These are phyloP conservation scores for Lactarius deliciosus DNA, from an alignment of 768 basidiomycete genomes.

Conservation along the genomic window DNA sequence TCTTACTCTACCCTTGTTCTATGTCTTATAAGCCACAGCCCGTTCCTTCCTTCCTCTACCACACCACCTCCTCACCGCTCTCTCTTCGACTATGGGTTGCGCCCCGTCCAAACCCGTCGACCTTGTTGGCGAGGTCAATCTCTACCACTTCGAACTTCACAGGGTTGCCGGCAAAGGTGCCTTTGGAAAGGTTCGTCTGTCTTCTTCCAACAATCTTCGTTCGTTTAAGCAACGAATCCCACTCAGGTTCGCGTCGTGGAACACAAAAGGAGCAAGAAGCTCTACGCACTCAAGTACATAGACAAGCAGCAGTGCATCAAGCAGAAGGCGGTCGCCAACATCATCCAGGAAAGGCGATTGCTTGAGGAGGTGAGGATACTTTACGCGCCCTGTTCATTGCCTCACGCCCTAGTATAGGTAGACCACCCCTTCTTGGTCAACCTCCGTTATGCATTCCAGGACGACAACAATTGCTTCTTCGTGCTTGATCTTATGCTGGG, in stretches of 20 bases:
- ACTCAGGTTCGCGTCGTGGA: slow-evolving; percentile 55
- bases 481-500: slow-evolving; percentile 96
- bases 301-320: slow-evolving; percentile 53
- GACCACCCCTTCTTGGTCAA: slow-evolving; percentile 90
- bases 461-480: slow-evolving; percentile 97
- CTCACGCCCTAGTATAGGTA: slow-evolving; percentile 48
- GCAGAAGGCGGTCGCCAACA: slow-evolving; percentile 51
- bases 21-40: slow-evolving; percentile 24
- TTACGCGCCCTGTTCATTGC: neutral
- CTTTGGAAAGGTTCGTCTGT: slow-evolving; percentile 83
- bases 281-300: slow-evolving; percentile 59
- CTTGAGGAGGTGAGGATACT: slow-evolving; percentile 47
- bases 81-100: slow-evolving; percentile 33
- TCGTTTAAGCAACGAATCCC: neutral
- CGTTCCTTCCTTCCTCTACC: neutral
- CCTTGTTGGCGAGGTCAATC: slow-evolving; percentile 64
- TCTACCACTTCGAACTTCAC: slow-evolving; percentile 96
- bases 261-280: slow-evolving; percentile 51
- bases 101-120: slow-evolving; percentile 49
- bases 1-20: slow-evolving; percentile 16
- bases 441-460: slow-evolving; percentile 93
- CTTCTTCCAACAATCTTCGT: neutral
- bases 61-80: slow-evolving; percentile 2
- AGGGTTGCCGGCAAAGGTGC: slow-evolving; percentile 96
- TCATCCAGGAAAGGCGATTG: slow-evolving; percentile 52